Evolutionary conservation across 2,329 filamentous ascomycete genomes (phyloP), one percentile per base, ranked within the genome.

Genomic region (Neopestalotiopsis sp.): DNA sequence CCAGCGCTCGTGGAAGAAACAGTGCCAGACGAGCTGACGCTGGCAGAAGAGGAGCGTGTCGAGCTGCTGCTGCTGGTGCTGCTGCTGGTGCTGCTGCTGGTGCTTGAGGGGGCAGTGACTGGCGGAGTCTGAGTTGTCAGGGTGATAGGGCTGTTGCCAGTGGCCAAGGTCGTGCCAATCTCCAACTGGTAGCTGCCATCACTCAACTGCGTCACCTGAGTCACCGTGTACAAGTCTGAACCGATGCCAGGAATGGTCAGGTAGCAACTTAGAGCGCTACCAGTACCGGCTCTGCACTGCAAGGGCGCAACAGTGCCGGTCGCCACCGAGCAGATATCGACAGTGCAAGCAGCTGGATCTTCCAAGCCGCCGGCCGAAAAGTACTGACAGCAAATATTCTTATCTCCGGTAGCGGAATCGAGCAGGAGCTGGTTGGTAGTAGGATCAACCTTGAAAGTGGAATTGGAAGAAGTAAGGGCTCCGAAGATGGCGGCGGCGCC

Each of bases 171-270:
- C 13, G 17, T 40, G 20, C 60, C 60, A 12, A 63, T 42, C 10
- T 63, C 30, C 60, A 63, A 42, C 24, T 63, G 60, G 38, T 40
- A 42, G 38, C 30, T 63, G 17, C 60, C 60, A 20, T 63, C 60
- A 32, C 34, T 32, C 13, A 63, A 32, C 20, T 30, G 60, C 32
- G 9, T 24, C 4, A 63, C 17, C 38, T 63, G 60, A 5, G 17
- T 17, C 14, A 34, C 30, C 1, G 30, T 38, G 14, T 63, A 63
- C 3, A 45, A n/a, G 14, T 38, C 32, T 28, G 40, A 42, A 28
- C 34, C 34, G 20, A 42, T 10, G 3, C 24, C 17, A 4, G 60
- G 4, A 42, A 32, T 32, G 34, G 14, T 45, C 13, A 63, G 32
- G 34, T 17, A 63, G 30, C 60, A 63, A 20, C 24, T 20, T 10